Conservation (phyloP, 768 basidiomycete genomes). For the Suillus ampliporus region DNA sequence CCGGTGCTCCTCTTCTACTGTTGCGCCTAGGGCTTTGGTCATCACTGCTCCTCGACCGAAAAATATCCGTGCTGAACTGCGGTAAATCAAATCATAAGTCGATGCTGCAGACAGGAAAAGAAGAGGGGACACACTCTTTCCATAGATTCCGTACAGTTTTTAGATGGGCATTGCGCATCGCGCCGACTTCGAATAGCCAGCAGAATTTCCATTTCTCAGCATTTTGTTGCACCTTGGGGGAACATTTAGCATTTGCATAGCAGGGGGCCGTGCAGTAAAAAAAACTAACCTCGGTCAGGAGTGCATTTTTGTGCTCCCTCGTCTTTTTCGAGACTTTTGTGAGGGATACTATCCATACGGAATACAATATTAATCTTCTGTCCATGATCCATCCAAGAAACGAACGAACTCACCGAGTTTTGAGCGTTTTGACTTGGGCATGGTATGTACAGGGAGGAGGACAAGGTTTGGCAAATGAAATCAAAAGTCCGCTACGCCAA, state of each 20-base stretch:
- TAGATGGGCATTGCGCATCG: slow-evolving; percentile 93
- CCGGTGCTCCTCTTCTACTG: slow-evolving; percentile 85
- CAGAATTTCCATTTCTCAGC: slow-evolving; percentile 92
- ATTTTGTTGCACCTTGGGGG: slow-evolving; percentile 73
- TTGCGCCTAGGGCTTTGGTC: slow-evolving; percentile 93
- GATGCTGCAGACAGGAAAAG: neutral
- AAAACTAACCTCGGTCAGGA: slow-evolving; percentile 75
- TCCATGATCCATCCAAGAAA: slow-evolving; percentile 7
- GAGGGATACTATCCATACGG: slow-evolving; percentile 69
- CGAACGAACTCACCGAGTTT: slow-evolving; percentile 72
- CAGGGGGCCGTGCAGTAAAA: slow-evolving; percentile 7
- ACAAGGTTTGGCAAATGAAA: slow-evolving; percentile 22
- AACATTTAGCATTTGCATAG: slow-evolving; percentile 9
- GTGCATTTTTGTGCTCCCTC: slow-evolving; percentile 83
- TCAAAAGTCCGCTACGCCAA: slow-evolving; percentile 56
- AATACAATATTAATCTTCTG: slow-evolving; percentile 20
- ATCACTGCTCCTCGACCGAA: slow-evolving; percentile 89
- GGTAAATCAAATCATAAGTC: slow-evolving; percentile 15
- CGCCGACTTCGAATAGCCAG: slow-evolving; percentile 94
- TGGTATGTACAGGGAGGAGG: slow-evolving; percentile 37
- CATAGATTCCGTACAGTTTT: slow-evolving; percentile 93
- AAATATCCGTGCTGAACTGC: slow-evolving; percentile 87
- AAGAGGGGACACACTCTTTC: slow-evolving; percentile 74
- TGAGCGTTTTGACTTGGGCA: slow-evolving; percentile 90
- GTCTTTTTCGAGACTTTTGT: slow-evolving; percentile 96